phyloP scores from a whole-genome alignment of 768 basidiomycete species.

The Mrakia hoshinonis region DNA sequence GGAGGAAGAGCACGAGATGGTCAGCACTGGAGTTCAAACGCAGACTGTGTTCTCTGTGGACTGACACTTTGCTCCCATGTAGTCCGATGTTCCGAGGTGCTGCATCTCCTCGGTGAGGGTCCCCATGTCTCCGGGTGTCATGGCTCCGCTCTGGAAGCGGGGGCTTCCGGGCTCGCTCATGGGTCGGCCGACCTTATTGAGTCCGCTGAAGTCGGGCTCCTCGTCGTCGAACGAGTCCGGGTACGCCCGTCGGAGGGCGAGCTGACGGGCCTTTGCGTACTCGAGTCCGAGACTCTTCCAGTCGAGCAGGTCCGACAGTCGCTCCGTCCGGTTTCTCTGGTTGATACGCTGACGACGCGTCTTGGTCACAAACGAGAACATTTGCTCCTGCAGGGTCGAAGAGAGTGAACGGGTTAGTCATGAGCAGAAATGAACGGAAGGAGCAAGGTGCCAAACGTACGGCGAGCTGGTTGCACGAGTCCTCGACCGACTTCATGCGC shows the following conservation, averaged over 20 bases:
- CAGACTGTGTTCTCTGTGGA: constrained; percentile 47
- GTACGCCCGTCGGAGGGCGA: constrained; percentile 85
- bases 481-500: constrained; percentile 77
- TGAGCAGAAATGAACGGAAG: not conserved
- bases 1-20: constrained; percentile 23
- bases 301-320: constrained; percentile 82
- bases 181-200: constrained; percentile 55
- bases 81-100: constrained; percentile 54
- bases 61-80: constrained; percentile 53
- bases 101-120: constrained; percentile 83
- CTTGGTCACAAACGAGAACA: constrained; percentile 41
- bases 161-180: constrained; percentile 82
- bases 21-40: constrained; percentile 35
- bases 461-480: constrained; percentile 76
- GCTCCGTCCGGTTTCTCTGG: constrained; percentile 94
- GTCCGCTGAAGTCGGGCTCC: constrained; percentile 51
- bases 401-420: not conserved
- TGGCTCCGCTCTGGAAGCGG: constrained; percentile 63
- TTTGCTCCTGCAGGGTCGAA: constrained; percentile 32
- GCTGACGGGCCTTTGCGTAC: constrained; percentile 87
- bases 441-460: constrained; percentile 31
- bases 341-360: constrained; percentile 95
- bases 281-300: constrained; percentile 98
- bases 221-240: constrained; percentile 58
- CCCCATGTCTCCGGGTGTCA: constrained; percentile 88